Evolutionary conservation across 2,329 filamentous ascomycete species (phyloP).

Genomic region (Alternaria arbusti): DNA sequence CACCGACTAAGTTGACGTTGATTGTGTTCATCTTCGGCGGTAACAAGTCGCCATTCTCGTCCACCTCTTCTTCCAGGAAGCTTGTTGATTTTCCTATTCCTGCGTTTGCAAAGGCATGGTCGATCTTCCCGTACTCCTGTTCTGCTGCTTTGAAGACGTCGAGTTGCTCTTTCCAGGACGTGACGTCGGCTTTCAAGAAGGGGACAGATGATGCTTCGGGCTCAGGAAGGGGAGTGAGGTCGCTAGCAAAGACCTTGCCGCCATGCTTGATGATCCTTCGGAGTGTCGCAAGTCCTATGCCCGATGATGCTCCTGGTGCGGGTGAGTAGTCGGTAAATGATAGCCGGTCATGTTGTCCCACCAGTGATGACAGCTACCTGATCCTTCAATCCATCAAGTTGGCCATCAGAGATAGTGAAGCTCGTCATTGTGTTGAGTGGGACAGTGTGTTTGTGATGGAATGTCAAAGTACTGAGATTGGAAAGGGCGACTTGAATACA

Average conservation of each 20-base stretch:
- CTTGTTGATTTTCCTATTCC: constrained; percentile 27
- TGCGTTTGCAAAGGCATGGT: constrained; percentile 54
- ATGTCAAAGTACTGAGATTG: background rate
- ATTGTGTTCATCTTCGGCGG: constrained; percentile 34
- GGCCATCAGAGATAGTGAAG: constrained; percentile 55
- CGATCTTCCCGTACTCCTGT: constrained; percentile 50
- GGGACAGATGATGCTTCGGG: constrained; percentile 28
- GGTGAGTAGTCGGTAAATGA: background rate
- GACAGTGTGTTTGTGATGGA: background rate
- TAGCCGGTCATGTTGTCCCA: constrained; percentile 23
- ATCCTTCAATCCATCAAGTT: constrained; percentile 53
- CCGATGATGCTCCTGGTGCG: constrained; percentile 61
- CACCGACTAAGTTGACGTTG: constrained; percentile 39
- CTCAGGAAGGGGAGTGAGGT: constrained; percentile 55
- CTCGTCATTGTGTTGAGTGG: constrained; percentile 35
- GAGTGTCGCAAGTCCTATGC: constrained; percentile 65
- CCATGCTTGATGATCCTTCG: constrained; percentile 59
- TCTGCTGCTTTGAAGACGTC: constrained; percentile 59
- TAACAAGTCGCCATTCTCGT: constrained; percentile 36
- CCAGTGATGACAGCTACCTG: constrained; percentile 63
- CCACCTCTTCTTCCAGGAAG: constrained; percentile 38
- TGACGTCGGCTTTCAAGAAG: constrained; percentile 40
- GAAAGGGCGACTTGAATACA: background rate
- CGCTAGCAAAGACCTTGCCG: constrained; percentile 62
- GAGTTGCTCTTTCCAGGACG: constrained; percentile 59